Conservation (phyloP, 352 stramenopile species). For the Pythium dissimile region DNA sequence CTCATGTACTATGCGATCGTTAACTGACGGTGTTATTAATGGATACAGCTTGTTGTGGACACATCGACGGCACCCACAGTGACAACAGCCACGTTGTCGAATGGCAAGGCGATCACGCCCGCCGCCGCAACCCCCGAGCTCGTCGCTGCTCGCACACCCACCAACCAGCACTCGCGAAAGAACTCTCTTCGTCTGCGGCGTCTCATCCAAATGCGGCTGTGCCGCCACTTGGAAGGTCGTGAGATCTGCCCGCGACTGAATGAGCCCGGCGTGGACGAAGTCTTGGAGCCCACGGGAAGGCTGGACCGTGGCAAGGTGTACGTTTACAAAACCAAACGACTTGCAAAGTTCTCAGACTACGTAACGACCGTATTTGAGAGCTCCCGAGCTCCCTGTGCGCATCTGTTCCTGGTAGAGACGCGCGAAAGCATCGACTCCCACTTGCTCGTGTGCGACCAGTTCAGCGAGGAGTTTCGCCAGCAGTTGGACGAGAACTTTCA, state of each 20-base stretch:
- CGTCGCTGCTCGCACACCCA: slow-evolving; percentile 19
- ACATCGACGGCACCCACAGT: neutral
- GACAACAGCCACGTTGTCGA: neutral
- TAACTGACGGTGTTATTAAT: neutral
- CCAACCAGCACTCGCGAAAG: slow-evolving; percentile 27
- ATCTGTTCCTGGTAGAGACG: slow-evolving; percentile 61
- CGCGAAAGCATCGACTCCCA: slow-evolving; percentile 71
- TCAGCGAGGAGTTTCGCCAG: slow-evolving; percentile 51
- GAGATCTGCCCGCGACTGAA: slow-evolving; percentile 38
- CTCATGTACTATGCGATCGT: neutral
- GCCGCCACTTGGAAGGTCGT: slow-evolving; percentile 57
- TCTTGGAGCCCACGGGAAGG: slow-evolving; percentile 42
- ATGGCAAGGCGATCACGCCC: slow-evolving; percentile 11
- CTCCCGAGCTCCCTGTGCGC: slow-evolving; percentile 52
- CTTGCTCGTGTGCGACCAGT: slow-evolving; percentile 60
- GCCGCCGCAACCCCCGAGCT: slow-evolving; percentile 18
- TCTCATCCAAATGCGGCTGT: slow-evolving; percentile 67
- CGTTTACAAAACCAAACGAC: slow-evolving; percentile 43
- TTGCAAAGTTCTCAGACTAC: slow-evolving; percentile 59
- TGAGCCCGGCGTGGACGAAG: slow-evolving; percentile 23
- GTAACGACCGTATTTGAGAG: slow-evolving; percentile 40
- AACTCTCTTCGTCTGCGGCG: slow-evolving; percentile 56
- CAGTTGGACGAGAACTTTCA: slow-evolving; percentile 30
- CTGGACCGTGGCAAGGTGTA: slow-evolving; percentile 53
- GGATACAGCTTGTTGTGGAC: slow-evolving; percentile 12